Evolutionary conservation across 208 protist genomes (phyloP).

Genomic region (Wallacemonas sp.): DNA sequence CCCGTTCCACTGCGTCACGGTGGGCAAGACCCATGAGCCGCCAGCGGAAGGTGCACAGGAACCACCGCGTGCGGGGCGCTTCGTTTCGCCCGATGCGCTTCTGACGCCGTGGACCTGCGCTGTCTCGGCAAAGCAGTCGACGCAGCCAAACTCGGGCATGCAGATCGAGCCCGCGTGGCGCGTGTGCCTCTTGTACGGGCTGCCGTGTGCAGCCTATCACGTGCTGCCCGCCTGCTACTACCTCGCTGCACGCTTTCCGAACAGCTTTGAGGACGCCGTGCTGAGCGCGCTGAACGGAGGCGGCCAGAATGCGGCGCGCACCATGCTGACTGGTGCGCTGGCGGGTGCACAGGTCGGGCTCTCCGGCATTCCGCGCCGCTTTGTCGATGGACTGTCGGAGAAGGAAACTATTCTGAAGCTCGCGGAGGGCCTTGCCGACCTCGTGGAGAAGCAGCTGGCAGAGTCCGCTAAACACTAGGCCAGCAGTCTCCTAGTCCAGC

Average conservation of each 20-base stretch:
- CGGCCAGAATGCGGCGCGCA: constrained; percentile 34
- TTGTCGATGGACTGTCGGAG: constrained; percentile 36
- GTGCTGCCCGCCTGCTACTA: constrained; percentile 39
- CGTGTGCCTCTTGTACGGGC: constrained; percentile 32
- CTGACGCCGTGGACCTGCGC: constrained; percentile 38
- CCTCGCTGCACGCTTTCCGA: constrained; percentile 33
- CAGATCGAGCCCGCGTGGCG: constrained; percentile 34
- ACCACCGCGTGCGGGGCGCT: constrained; percentile 28
- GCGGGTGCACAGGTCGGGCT: constrained; percentile 39
- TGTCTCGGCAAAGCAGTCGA: constrained; percentile 11
- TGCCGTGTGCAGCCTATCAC: constrained; percentile 41
- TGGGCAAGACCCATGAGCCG: constrained; percentile 16
- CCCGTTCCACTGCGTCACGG: constrained; percentile 34
- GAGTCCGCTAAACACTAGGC: no score
- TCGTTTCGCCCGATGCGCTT: constrained; percentile 35
- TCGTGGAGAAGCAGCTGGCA: not conserved
- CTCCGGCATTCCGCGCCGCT: constrained; percentile 27
- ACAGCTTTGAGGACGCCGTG: constrained; percentile 36
- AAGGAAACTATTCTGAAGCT: constrained; percentile 31
- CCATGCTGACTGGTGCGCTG: constrained; percentile 38
- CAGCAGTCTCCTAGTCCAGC: no score
- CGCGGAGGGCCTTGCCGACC: constrained; percentile 21
- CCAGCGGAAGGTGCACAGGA: constrained; percentile 22
- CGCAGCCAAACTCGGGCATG: constrained; percentile 21
- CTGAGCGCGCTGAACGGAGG: constrained; percentile 39